Conservation (phyloP, 208 protist species). For the Porcisia hertigi region DNA sequence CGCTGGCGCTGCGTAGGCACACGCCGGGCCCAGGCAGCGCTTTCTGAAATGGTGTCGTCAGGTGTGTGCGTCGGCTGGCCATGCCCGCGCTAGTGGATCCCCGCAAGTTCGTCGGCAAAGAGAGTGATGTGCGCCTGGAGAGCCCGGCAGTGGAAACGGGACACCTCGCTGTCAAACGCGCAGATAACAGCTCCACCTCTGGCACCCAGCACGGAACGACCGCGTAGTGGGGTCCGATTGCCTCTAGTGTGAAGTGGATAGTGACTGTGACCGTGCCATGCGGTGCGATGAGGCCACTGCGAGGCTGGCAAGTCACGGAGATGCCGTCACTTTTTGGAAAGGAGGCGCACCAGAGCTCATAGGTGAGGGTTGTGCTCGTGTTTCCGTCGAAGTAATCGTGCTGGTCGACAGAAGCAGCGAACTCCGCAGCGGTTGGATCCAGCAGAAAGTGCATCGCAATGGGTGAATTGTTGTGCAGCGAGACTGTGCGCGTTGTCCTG, state of each 20-base stretch:
- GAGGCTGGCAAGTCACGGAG: slow-evolving; percentile 63
- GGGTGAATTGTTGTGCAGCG: slow-evolving; percentile 74
- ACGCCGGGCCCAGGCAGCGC: background rate
- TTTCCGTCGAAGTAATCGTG: background rate
- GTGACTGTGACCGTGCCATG: slow-evolving; percentile 43
- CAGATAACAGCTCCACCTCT: slow-evolving; percentile 41
- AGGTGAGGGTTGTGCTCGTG: slow-evolving; percentile 6
- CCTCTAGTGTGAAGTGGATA: slow-evolving; percentile 67
- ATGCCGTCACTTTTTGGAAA: slow-evolving; percentile 38
- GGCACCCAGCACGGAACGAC: slow-evolving; percentile 72
- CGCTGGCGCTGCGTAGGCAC: slow-evolving; percentile 3
- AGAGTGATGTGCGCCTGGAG: slow-evolving; percentile 12
- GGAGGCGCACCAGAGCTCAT: slow-evolving; percentile 33
- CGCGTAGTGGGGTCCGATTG: slow-evolving; percentile 48
- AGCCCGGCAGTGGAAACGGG: background rate
- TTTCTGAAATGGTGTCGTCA: background rate
- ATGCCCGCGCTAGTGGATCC: background rate
- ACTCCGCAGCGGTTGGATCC: slow-evolving; percentile 62
- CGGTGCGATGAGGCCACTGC: slow-evolving; percentile 59
- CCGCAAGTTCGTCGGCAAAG: background rate
- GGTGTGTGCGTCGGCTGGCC: background rate
- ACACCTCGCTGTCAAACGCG: slow-evolving; percentile 11
- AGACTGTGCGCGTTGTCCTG: slow-evolving; percentile 68
- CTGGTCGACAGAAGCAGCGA: slow-evolving; percentile 21
- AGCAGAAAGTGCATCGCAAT: slow-evolving; percentile 72